Evolutionary conservation across 164 flowering plant species (phyloP).

Genomic region (Echeveria elegans): DNA sequence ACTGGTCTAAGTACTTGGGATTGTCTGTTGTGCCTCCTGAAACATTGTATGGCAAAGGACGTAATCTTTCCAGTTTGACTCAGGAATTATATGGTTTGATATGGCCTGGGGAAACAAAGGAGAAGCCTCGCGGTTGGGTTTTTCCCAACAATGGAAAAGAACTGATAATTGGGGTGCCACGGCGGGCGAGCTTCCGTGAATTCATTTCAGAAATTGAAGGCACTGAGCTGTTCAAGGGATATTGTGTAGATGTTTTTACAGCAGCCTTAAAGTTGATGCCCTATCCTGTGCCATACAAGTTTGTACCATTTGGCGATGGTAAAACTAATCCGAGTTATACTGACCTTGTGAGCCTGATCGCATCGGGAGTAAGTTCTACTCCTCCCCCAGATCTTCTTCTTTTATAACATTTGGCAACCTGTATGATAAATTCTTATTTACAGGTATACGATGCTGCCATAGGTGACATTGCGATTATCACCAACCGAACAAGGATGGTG

Average conservation of each 20-base stretch:
- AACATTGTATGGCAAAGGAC: slow-evolving; percentile 23
- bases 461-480: slow-evolving; percentile 62
- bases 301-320: slow-evolving; percentile 60
- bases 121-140: slow-evolving; percentile 81
- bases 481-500: slow-evolving; percentile 49
- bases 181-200: slow-evolving; percentile 45
- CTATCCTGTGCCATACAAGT: slow-evolving; percentile 59
- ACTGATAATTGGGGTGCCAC: slow-evolving; percentile 64
- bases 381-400: background rate
- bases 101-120: slow-evolving; percentile 67
- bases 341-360: slow-evolving; percentile 32
- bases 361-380: slow-evolving; percentile 35
- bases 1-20: slow-evolving; percentile 72
- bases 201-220: slow-evolving; percentile 40
- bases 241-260: slow-evolving; percentile 70
- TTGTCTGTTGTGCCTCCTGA: slow-evolving; percentile 44
- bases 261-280: slow-evolving; percentile 62
- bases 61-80: slow-evolving; percentile 29
- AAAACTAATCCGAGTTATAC: slow-evolving; percentile 40
- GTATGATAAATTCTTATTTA: background rate
- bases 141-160: slow-evolving; percentile 59
- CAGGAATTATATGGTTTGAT: slow-evolving; percentile 30
- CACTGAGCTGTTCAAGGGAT: slow-evolving; percentile 45
- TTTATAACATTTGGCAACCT: background rate
- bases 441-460: slow-evolving; percentile 60